Evolutionary conservation across 1,284 basidiomycete species (phyloP).

Genomic region (Wolfiporia cocos): DNA sequence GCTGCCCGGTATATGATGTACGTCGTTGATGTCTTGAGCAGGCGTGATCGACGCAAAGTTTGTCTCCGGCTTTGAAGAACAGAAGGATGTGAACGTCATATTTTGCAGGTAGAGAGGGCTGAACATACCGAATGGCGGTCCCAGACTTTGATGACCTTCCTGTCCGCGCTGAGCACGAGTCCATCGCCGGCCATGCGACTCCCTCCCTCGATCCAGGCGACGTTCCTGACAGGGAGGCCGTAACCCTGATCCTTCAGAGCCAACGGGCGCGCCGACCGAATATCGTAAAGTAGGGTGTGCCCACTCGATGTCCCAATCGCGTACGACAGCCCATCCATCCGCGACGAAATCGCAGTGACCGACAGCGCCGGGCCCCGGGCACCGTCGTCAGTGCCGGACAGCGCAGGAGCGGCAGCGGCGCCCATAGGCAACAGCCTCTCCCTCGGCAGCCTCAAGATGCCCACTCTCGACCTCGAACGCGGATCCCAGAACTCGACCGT

Average conservation of each 20-base stretch:
- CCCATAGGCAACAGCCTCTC: slow-evolving; percentile 47
- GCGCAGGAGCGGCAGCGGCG: slow-evolving; percentile 26
- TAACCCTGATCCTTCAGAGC: slow-evolving; percentile 97
- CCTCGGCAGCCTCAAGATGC: slow-evolving; percentile 71
- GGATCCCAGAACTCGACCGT: slow-evolving; percentile 97
- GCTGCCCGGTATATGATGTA: slow-evolving; percentile 82
- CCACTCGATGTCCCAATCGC: slow-evolving; percentile 95
- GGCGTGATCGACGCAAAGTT: slow-evolving; percentile 96
- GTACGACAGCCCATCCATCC: slow-evolving; percentile 86
- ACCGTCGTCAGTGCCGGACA: slow-evolving; percentile 40
- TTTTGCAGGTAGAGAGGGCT: slow-evolving; percentile 2
- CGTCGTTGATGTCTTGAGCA: slow-evolving; percentile 80
- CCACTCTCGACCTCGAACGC: slow-evolving; percentile 76
- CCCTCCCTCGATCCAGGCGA: slow-evolving; percentile 89
- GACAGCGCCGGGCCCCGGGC: slow-evolving; percentile 39
- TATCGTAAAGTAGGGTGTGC: slow-evolving; percentile 92
- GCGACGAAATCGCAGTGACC: slow-evolving; percentile 81
- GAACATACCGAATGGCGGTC: slow-evolving; percentile 71
- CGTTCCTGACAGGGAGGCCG: slow-evolving; percentile 83
- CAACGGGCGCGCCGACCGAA: slow-evolving; percentile 80
- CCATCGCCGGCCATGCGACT: slow-evolving; percentile 81
- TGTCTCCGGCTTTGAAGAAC: slow-evolving; percentile 53
- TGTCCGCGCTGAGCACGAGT: slow-evolving; percentile 85
- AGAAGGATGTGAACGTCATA: neutral
- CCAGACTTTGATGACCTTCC: slow-evolving; percentile 96